Evolutionary conservation across 2,329 filamentous ascomycete species (phyloP).

Genomic region (Septoria linicola): DNA sequence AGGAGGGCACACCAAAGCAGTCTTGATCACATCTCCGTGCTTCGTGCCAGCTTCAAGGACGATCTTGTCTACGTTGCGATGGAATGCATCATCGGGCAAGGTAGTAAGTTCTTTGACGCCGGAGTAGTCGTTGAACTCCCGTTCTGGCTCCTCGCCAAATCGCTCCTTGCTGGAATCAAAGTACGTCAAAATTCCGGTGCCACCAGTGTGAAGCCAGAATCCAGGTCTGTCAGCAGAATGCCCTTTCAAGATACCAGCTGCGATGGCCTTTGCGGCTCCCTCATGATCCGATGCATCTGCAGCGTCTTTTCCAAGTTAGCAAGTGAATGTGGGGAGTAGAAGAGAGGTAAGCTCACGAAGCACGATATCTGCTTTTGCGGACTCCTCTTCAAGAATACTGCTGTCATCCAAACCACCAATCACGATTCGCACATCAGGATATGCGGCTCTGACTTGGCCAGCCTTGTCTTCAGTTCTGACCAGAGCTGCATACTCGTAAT

Average conservation of each 20-base stretch:
- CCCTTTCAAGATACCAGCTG: conserved; percentile 49
- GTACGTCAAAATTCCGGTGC: conserved; percentile 57
- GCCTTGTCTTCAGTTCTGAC: conserved; percentile 53
- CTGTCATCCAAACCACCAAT: conserved; percentile 52
- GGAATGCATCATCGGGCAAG: conserved; percentile 58
- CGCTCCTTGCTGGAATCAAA: conserved; percentile 49
- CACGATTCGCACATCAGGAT: conserved; percentile 47
- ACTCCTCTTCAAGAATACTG: conserved; percentile 48
- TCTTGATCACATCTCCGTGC: conserved; percentile 54
- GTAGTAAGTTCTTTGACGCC: conserved; percentile 54
- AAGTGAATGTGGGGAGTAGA: no score
- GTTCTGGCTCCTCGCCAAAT: conserved; percentile 46
- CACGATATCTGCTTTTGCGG: conserved; percentile 54
- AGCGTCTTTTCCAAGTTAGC: conserved; percentile 42
- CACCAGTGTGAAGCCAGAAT: conserved; percentile 54
- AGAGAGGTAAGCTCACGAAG: no score
- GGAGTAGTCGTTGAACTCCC: conserved; percentile 59
- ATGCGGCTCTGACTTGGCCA: conserved; percentile 38
- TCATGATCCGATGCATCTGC: conserved; percentile 50
- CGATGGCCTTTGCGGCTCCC: conserved; percentile 51
- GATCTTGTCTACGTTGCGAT: conserved; percentile 69
- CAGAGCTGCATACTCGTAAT: conserved; percentile 50
- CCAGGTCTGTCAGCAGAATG: conserved; percentile 44
- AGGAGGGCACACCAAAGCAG: conserved; percentile 65
- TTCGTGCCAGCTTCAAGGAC: conserved; percentile 54